Conservation (phyloP, 768 basidiomycete genomes). For the Trametes cubensis region DNA sequence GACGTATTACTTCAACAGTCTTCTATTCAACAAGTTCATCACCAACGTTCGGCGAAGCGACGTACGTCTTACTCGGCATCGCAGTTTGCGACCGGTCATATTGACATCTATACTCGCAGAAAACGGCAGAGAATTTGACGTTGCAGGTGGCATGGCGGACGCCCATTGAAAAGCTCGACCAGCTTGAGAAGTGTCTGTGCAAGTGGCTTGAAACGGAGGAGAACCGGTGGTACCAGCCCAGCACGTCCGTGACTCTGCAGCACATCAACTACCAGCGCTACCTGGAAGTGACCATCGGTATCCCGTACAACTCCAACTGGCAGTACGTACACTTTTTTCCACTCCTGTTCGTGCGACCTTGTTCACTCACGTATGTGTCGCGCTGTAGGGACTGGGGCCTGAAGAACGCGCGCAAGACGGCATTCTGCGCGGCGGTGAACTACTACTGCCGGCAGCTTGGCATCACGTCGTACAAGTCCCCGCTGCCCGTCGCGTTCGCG, state of each 20-base stretch:
- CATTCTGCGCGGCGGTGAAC: constrained; percentile 79
- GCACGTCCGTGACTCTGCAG: constrained; percentile 64
- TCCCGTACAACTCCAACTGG: constrained; percentile 48
- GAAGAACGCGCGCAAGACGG: constrained; percentile 62
- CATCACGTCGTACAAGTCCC: constrained; percentile 61
- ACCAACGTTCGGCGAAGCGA: constrained; percentile 76
- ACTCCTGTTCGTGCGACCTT: background rate
- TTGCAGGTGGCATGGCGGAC: constrained; percentile 80
- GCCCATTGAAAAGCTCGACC: constrained; percentile 70
- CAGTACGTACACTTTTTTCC: constrained; percentile 35
- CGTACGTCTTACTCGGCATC: constrained; percentile 37
- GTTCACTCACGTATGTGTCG: background rate
- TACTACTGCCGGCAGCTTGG: constrained; percentile 71
- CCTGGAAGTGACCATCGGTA: constrained; percentile 69
- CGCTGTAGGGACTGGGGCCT: constrained; percentile 59
- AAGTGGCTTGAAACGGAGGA: constrained; percentile 79
- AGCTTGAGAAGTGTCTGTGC: constrained; percentile 66
- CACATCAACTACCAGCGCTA: constrained; percentile 67
- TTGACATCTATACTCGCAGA: constrained; percentile 38
- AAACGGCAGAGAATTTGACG: constrained; percentile 67
- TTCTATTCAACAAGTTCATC: constrained; percentile 74
- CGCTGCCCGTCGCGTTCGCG: constrained; percentile 59
- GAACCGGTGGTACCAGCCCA: constrained; percentile 76
- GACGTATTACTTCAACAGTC: constrained; percentile 82
- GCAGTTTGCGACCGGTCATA: background rate